Evolutionary conservation across 169 alveolate species (phyloP).

Genomic region (Plasmodium blacklocki): DNA sequence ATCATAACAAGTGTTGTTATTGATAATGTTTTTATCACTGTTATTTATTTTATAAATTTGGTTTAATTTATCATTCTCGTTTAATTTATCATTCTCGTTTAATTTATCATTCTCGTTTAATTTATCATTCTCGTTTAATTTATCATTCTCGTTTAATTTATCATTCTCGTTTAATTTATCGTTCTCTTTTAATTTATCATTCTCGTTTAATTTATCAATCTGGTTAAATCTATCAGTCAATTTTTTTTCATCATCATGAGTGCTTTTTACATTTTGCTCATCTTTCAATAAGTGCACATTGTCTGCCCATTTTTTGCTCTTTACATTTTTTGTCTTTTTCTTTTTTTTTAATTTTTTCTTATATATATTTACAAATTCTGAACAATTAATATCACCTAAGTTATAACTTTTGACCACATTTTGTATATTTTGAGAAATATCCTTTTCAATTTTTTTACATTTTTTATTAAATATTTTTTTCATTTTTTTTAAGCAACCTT

Average conservation of each 20-base stretch:
- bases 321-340: background rate
- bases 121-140: too few relatives aligned
- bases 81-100: too few relatives aligned
- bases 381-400: background rate
- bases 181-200: too few relatives aligned
- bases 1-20: background rate
- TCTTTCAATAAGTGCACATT: background rate
- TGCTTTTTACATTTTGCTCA: background rate
- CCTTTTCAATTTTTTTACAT: slow-evolving; percentile 32
- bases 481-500: slow-evolving; percentile 40
- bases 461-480: slow-evolving; percentile 22
- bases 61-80: background rate
- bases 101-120: too few relatives aligned
- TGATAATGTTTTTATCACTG: background rate
- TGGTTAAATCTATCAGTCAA: background rate
- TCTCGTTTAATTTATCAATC: too few relatives aligned
- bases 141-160: too few relatives aligned
- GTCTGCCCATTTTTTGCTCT: background rate
- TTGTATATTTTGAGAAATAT: slow-evolving; percentile 22
- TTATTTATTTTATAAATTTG: background rate
- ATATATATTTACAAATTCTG: background rate
- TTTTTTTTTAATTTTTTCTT: slow-evolving; percentile 8
- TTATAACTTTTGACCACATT: slow-evolving; percentile 11
- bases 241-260: background rate
- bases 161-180: too few relatives aligned